Base-by-base conservation (phyloP, 495 filamentous ascomycete species). In the Extremus antarcticus region DNA sequence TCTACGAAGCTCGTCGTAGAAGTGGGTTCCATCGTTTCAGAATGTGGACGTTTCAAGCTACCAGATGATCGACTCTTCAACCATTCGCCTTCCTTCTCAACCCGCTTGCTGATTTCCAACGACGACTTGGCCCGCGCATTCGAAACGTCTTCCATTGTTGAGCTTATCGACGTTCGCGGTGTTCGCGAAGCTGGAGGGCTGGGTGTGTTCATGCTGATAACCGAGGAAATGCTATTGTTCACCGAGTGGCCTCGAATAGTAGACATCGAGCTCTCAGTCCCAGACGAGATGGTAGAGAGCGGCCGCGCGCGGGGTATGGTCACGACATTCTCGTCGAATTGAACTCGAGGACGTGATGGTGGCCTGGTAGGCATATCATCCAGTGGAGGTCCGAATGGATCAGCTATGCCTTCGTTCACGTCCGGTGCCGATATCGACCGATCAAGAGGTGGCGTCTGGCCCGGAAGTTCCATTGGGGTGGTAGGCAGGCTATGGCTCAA, bases 291-390 rank as follows among this genome's bases (percentile, higher is more conserved):
- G 8, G 85, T 74, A 10, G 87, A 89, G 8, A 86, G 66, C 0
- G 85, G 86, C 9, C n/a, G n/a, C n/a, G n/a, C n/a, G 29, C 85
- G 79, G 4, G 84, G 83, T 54, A 87, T 87, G 60, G 77, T 84
- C 59, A 85, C 85, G 1, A 82, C 65, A 11, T 72, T 74, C 61
- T 84, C 75, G 0, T 78, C 79, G 62, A 83, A 81, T 46, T 80
- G 76, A 57, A 84, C 78, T 19, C 77, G 64, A 58, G 73, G 63
- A 51, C 79, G 70, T 39, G 75, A 76, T 4, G 71, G 63, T 32
- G 72, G 66, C 43, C 70, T 20, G 1, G 65, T 25, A 62, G 66
- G 29, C 11, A 46, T 11, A 46, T 60, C 43, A 17, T 58, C 55
- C 19, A 46, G 17, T 1, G 46, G n/a, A 10, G 47, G 46, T 13